A percentile compares a stretch with the other conserved stretches of the same genome.
Evolutionary conservation across 805 yeast species (phyloP).

Genomic region (Cyberlindnera maclurae): DNA sequence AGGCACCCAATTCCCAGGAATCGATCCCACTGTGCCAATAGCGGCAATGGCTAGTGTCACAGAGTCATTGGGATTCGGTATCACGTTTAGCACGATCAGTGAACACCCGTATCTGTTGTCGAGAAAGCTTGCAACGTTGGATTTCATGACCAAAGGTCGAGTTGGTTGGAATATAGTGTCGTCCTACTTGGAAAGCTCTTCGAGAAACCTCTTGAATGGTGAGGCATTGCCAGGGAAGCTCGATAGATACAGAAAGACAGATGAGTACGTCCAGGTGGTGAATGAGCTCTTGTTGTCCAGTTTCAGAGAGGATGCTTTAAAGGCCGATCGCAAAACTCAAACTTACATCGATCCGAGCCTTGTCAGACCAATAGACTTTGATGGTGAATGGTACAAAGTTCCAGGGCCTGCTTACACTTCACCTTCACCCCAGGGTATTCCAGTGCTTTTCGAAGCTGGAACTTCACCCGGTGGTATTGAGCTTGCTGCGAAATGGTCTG

Average conservation of each 20-base stretch:
- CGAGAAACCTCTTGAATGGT: conserved; percentile 29
- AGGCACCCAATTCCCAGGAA: conserved; percentile 30
- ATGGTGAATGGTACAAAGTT: conserved; percentile 33
- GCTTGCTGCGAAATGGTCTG: conserved; percentile 38
- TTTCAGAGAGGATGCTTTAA: conserved; percentile 30
- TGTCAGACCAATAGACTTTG: conserved; percentile 31
- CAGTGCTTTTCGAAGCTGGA: conserved; percentile 40
- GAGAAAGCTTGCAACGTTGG: conserved; percentile 33
- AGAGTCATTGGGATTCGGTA: conserved; percentile 29
- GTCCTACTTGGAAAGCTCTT: conserved; percentile 32
- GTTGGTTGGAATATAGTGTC: conserved; percentile 39
- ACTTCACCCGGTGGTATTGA: conserved; percentile 34
- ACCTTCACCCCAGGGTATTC: conserved; percentile 38
- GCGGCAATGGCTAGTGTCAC: conserved; percentile 37
- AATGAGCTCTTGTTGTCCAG: conserved; percentile 30
- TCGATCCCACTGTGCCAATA: conserved; percentile 32
- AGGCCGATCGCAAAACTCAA: conserved; percentile 15
- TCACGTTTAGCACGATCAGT: conserved; percentile 34
- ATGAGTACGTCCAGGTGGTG: conserved; percentile 32
- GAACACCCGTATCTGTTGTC: conserved; percentile 35
- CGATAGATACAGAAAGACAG: conserved; percentile 31
- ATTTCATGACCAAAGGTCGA: conserved; percentile 35
- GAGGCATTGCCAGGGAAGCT: conserved; percentile 29
- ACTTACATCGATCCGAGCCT: conserved; percentile 28
- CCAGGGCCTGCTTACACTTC: conserved; percentile 35